Percentiles rank a stretch among this genome's conserved stretches.
These are phyloP conservation scores for Annulohypoxylon maeteangense DNA, from an alignment of 495 filamentous ascomycete genomes.

Conservation along the genomic window DNA sequence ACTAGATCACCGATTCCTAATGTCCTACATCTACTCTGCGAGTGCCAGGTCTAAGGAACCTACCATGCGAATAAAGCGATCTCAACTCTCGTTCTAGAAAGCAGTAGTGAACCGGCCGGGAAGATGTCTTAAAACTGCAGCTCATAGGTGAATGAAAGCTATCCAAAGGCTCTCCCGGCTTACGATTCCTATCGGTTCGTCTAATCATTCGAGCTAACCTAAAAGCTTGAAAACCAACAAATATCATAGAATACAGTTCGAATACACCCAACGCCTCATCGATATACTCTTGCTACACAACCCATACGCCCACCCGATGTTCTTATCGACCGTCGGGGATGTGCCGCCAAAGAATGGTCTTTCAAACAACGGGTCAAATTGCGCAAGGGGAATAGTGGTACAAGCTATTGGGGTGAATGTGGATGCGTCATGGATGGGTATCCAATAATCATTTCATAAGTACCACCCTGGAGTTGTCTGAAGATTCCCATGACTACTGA, in stretches of 20 bases:
- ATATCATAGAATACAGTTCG: background rate
- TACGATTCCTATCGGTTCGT: background rate
- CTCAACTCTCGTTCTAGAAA: no score
- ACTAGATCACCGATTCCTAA: no score
- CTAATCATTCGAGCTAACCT: background rate
- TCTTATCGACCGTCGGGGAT: background rate
- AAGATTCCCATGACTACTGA: slow-evolving; percentile 33
- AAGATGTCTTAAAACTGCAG: background rate
- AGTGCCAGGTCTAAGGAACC: no score
- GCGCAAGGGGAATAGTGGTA: slow-evolving; percentile 20
- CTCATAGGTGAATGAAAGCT: background rate
- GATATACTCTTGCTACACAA: background rate
- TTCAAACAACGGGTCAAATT: background rate
- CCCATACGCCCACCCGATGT: slow-evolving; percentile 28
- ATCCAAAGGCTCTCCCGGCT: background rate
- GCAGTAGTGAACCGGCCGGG: background rate
- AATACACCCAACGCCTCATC: background rate
- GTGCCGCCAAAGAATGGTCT: background rate
- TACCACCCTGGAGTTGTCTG: slow-evolving; percentile 42
- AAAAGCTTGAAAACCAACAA: background rate
- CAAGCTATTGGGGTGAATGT: background rate
- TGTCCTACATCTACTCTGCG: no score
- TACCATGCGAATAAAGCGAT: no score
- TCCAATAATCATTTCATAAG: slow-evolving; percentile 43
- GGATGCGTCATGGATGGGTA: slow-evolving; percentile 34